Percentiles rank a stretch among this genome's conserved stretches.
These are phyloP conservation scores for Colletotrichum zoysiae DNA, from an alignment of 2,329 filamentous ascomycete genomes.

Conservation along the genomic window DNA sequence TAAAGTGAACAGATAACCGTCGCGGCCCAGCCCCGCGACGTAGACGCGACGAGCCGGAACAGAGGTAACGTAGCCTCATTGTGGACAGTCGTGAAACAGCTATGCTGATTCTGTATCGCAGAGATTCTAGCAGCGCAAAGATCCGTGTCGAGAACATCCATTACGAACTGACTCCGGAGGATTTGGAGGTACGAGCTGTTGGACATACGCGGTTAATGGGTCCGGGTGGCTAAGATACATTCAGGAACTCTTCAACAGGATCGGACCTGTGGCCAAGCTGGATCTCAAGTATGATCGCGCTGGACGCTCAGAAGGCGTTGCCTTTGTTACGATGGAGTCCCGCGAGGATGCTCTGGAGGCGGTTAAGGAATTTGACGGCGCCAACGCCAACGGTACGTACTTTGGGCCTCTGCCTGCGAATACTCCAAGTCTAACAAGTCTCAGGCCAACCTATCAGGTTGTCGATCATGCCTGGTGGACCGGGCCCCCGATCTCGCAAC, in stretches of 20 bases:
- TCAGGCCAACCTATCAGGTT: constrained; percentile 84
- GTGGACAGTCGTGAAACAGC: constrained; percentile 40
- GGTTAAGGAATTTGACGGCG: constrained; percentile 85
- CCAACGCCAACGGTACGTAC: constrained; percentile 82
- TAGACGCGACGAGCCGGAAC: constrained; percentile 58
- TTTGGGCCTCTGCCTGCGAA: background rate
- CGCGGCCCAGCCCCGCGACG: constrained; percentile 57
- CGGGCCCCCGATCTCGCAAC: constrained; percentile 59
- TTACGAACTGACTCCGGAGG: constrained; percentile 88
- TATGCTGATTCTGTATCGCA: constrained; percentile 47
- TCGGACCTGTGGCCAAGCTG: constrained; percentile 78
- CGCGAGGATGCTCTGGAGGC: constrained; percentile 79
- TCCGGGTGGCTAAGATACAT: constrained; percentile 45
- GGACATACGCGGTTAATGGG: background rate
- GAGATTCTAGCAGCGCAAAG: constrained; percentile 72
- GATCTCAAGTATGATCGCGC: constrained; percentile 87
- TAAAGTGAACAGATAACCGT: constrained; percentile 52
- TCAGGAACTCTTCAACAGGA: constrained; percentile 83
- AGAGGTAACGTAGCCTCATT: constrained; percentile 51
- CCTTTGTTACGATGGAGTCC: constrained; percentile 83
- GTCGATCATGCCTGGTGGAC: constrained; percentile 69
- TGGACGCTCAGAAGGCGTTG: constrained; percentile 87
- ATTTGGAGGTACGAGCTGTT: constrained; percentile 74
- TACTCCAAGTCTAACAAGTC: constrained; percentile 21
- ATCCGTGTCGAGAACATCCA: constrained; percentile 91